Evolutionary conservation across 2,329 filamentous ascomycete species (phyloP).

Genomic region (Pleoardoris graminearum): DNA sequence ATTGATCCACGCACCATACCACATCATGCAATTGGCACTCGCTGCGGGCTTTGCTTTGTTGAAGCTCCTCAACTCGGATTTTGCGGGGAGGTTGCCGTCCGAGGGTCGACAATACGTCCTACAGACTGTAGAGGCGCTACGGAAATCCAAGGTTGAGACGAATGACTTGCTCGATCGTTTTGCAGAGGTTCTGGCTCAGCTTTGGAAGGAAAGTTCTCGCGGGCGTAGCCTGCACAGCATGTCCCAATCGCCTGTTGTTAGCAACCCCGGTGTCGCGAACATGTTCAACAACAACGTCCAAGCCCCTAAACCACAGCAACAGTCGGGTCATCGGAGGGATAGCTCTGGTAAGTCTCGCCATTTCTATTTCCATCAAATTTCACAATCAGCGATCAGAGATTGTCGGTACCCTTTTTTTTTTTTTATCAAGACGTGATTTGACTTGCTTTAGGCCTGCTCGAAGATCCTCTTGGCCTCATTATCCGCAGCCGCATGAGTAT

Average conservation of each 20-base stretch:
- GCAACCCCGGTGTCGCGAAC: conserved; percentile 34
- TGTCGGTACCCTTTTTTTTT: no score
- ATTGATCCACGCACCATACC: conserved; percentile 70
- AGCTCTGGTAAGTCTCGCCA: conserved; percentile 17
- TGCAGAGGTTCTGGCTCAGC: conserved; percentile 83
- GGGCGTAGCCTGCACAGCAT: conserved; percentile 43
- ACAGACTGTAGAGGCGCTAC: conserved; percentile 69
- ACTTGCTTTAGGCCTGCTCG: conserved; percentile 46
- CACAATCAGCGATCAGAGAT: neutral
- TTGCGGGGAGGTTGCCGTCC: conserved; percentile 64
- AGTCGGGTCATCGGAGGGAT: conserved; percentile 28
- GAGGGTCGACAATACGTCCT: conserved; percentile 72
- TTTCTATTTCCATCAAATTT: neutral
- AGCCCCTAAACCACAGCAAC: conserved; percentile 15
- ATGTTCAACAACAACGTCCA: conserved; percentile 38
- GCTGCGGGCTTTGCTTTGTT: conserved; percentile 76
- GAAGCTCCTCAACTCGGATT: conserved; percentile 76
- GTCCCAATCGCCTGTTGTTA: conserved; percentile 43
- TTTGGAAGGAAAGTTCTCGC: conserved; percentile 69
- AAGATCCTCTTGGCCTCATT: conserved; percentile 76
- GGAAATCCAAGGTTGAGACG: conserved; percentile 72
- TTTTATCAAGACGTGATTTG: neutral
- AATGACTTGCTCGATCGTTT: conserved; percentile 81
- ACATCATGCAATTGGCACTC: conserved; percentile 84
- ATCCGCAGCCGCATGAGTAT: conserved; percentile 84